Percentiles rank a stretch among this genome's conserved stretches.
phyloP scores from a whole-genome alignment of 2,329 filamentous ascomycete genomes.

The Tolypocladium paradoxum region DNA sequence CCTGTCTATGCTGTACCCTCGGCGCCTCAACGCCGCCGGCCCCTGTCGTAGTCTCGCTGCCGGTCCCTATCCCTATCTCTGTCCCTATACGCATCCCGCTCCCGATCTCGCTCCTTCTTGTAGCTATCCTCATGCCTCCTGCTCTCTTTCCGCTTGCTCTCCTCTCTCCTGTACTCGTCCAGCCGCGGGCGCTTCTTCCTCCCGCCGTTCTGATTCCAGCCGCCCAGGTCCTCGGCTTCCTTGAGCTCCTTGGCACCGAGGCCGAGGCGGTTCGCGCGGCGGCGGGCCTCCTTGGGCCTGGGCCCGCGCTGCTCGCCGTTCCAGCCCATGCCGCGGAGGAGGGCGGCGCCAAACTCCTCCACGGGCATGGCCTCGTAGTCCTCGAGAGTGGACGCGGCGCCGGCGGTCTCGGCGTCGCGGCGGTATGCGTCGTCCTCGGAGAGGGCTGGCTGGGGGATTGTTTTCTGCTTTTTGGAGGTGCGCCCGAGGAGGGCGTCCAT shows the following conservation, averaged over 20 bases:
- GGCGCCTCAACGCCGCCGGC: slow-evolving; percentile 6
- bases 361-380: slow-evolving; percentile 86
- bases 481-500: slow-evolving; percentile 56
- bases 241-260: slow-evolving; percentile 79
- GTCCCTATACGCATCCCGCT: slow-evolving; percentile 28
- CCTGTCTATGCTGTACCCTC: not conserved
- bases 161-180: slow-evolving; percentile 37
- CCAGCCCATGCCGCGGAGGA: slow-evolving; percentile 93
- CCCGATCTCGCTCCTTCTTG: slow-evolving; percentile 34
- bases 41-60: slow-evolving; percentile 7
- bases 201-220: slow-evolving; percentile 64
- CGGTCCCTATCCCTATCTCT: slow-evolving; percentile 15
- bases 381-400: slow-evolving; percentile 64
- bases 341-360: slow-evolving; percentile 85
- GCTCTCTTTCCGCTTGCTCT: slow-evolving; percentile 32
- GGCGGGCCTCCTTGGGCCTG: slow-evolving; percentile 51
- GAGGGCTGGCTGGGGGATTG: slow-evolving; percentile 36
- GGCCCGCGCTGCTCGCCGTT: slow-evolving; percentile 53
- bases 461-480: slow-evolving; percentile 28
- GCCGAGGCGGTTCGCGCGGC: slow-evolving; percentile 71
- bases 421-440: slow-evolving; percentile 60
- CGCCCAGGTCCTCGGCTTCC: slow-evolving; percentile 61
- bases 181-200: slow-evolving; percentile 35
- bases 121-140: slow-evolving; percentile 33
- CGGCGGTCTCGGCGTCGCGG: slow-evolving; percentile 59